Percentiles rank a stretch among this genome's conserved stretches.
Conservation (phyloP, 257 asterid genomes). For the Forsythia viridissima region DNA sequence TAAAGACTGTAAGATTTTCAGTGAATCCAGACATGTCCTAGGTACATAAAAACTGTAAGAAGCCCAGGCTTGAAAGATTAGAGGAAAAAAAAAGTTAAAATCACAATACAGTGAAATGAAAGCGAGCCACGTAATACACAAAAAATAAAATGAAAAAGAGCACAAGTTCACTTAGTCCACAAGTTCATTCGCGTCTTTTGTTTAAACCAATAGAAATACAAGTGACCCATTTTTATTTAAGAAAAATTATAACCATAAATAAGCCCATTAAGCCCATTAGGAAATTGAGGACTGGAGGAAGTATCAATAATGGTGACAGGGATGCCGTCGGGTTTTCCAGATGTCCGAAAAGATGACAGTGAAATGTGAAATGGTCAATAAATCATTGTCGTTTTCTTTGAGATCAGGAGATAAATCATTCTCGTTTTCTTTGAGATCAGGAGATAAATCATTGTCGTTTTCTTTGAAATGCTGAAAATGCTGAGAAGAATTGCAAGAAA, state of each 20-base stretch:
- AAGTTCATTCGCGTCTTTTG: neutral
- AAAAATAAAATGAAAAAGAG: no score
- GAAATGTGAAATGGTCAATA: no score
- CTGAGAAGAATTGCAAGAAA: no score
- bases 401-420: no score
- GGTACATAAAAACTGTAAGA: neutral
- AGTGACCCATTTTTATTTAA: neutral
- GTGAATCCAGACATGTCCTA: no score
- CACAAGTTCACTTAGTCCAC: neutral
- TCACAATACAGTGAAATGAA: neutral
- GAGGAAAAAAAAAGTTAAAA: neutral
- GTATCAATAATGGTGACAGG: conserved; percentile 95
- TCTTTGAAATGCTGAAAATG: no score
- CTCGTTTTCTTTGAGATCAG: no score
- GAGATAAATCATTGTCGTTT: no score
- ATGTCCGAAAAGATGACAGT: conserved; percentile 31
- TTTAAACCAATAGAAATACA: neutral
- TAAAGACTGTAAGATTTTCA: neutral
- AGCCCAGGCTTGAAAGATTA: neutral
- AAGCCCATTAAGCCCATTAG: neutral
- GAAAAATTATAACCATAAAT: neutral
- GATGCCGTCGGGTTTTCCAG: conserved; percentile 63
- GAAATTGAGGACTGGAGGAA: conserved; percentile 54
- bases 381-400: no score
- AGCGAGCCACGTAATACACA: neutral